phyloP scores from a whole-genome alignment of 1,284 basidiomycete genomes.

The Stereum hirsutum region DNA sequence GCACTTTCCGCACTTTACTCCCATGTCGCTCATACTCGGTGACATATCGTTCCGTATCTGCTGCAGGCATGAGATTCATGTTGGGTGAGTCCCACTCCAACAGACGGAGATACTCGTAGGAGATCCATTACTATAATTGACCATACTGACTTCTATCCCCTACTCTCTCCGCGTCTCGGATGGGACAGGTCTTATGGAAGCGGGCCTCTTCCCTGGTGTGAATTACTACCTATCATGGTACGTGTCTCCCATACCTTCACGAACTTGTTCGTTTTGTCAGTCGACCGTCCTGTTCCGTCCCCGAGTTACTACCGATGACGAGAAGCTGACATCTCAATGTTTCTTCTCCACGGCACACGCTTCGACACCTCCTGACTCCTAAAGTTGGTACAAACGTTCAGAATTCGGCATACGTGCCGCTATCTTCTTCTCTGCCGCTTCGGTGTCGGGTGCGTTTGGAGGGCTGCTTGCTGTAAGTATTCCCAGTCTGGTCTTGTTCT shows the following conservation, averaged over 20 bases:
- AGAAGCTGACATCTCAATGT: too few relatives aligned
- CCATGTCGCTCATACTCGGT: not conserved
- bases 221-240: constrained; percentile 29
- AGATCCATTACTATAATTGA: too few relatives aligned
- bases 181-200: constrained; percentile 27
- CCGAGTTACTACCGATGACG: too few relatives aligned
- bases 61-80: constrained; percentile 21
- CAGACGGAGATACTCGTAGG: too few relatives aligned
- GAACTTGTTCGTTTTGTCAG: too few relatives aligned
- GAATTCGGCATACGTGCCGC: constrained; percentile 62
- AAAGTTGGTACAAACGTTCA: constrained; percentile 39
- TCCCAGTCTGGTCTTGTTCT: not conserved
- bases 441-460: constrained; percentile 67
- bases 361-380: too few relatives aligned
- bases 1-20: constrained; percentile 1
- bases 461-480: constrained; percentile 5
- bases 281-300: too few relatives aligned
- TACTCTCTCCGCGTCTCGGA: too few relatives aligned
- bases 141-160: too few relatives aligned
- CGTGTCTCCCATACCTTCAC: constrained; percentile 4
- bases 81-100: too few relatives aligned
- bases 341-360: too few relatives aligned
- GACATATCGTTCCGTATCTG: not conserved
- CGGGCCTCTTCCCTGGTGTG: constrained; percentile 28
- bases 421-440: constrained; percentile 65